These are phyloP conservation scores for Verticillium alfalfae DNA, from an alignment of 2,329 filamentous ascomycete species.

Conservation along the genomic window DNA sequence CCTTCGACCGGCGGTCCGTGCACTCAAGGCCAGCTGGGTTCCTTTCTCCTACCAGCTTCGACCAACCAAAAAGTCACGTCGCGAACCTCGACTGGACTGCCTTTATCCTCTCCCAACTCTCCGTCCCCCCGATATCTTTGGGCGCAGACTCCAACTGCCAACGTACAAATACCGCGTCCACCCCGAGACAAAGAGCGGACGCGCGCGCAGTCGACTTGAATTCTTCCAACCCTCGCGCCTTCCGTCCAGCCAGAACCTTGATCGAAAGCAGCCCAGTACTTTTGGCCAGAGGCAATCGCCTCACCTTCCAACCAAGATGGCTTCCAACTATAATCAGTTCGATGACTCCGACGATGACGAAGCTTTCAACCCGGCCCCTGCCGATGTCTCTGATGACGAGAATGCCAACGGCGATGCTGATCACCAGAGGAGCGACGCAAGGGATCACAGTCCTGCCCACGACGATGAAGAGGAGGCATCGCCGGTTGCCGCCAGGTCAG, in stretches of 20 bases:
- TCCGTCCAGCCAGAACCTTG: not conserved
- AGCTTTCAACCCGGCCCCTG: conserved; percentile 81
- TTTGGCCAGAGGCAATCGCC: not conserved
- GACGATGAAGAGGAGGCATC: conserved; percentile 35
- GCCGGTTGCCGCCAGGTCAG: conserved; percentile 9
- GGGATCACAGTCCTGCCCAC: conserved; percentile 25
- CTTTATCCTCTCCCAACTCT: not conserved
- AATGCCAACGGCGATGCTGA: conserved; percentile 38
- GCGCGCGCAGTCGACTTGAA: not conserved
- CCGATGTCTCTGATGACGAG: conserved; percentile 68
- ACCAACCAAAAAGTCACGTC: conserved; percentile 2
- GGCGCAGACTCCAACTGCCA: not conserved
- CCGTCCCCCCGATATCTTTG: not conserved
- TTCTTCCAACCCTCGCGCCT: not conserved
- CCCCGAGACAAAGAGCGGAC: not conserved
- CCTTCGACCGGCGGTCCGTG: not conserved
- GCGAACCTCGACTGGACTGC: not conserved
- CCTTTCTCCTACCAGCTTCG: not conserved
- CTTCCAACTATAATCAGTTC: conserved; percentile 39
- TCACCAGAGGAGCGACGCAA: conserved; percentile 38
- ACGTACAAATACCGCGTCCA: not conserved
- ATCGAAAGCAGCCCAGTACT: not conserved
- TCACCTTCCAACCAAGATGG: conserved; percentile 26
- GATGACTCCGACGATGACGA: conserved; percentile 72
- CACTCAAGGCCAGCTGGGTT: not conserved